A percentile compares a stretch with the other conserved stretches of the same genome.
phyloP scores from a whole-genome alignment of 495 filamentous ascomycete species.

The Aspergillus diversus region DNA sequence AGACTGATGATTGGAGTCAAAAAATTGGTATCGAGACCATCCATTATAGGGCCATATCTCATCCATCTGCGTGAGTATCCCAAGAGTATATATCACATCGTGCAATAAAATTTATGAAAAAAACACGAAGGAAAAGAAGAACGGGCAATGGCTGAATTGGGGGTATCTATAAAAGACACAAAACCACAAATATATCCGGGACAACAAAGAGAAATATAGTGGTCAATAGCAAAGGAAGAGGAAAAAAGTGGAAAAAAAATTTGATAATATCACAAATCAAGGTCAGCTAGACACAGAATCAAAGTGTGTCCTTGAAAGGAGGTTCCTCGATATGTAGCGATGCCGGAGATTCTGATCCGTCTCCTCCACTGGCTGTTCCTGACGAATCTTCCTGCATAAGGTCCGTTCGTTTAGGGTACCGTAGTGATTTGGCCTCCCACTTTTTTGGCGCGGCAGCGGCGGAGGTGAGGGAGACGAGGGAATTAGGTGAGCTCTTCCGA shows the following conservation, averaged over 20 bases:
- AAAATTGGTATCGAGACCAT: background rate
- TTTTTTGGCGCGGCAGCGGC: constrained; percentile 11
- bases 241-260: constrained; percentile 6
- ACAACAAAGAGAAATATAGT: constrained; percentile 1
- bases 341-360: constrained; percentile 34
- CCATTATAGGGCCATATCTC: constrained; percentile 14
- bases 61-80: constrained; percentile 35
- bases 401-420: constrained; percentile 27
- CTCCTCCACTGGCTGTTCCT: constrained; percentile 37
- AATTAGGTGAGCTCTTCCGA: constrained; percentile 7
- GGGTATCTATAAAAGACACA: constrained; percentile 37
- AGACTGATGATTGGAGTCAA: no score
- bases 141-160: constrained; percentile 26
- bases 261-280: constrained; percentile 14
- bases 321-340: constrained; percentile 2
- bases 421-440: constrained; percentile 19
- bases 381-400: constrained; percentile 40
- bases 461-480: constrained; percentile 1
- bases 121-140: constrained; percentile 23
- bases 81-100: constrained; percentile 4
- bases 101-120: constrained; percentile 1
- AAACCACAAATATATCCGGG: constrained; percentile 14
- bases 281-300: background rate
- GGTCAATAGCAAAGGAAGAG: constrained; percentile 5
- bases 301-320: background rate